Conservation (phyloP, 2,329 filamentous ascomycete genomes). For the Fusarium vanettenii region DNA sequence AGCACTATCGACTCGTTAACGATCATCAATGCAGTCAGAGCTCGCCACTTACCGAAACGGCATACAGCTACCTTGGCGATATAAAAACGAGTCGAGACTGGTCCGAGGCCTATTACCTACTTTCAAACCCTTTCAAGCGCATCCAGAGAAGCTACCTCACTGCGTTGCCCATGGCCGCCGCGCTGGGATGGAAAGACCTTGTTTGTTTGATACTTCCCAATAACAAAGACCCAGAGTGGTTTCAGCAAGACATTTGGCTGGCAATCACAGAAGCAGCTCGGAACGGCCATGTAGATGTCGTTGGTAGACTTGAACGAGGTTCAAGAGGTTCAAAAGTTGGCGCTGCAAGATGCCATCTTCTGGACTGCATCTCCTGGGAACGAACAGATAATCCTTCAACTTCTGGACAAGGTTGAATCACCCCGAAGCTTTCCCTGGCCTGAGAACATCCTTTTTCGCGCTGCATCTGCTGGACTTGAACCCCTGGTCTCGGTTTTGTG, state of each 20-base stretch:
- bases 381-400: background rate
- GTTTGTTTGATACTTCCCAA: background rate
- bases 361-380: background rate
- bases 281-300: background rate
- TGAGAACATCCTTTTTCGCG: background rate
- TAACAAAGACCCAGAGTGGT: background rate
- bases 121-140: slow-evolving; percentile 1
- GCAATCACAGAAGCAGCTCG: background rate
- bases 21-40: background rate
- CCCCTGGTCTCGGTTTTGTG: background rate
- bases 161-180: background rate
- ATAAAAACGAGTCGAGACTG: background rate
- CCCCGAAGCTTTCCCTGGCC: background rate
- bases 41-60: background rate
- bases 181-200: background rate
- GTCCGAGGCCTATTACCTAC: background rate
- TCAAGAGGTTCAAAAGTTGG: background rate
- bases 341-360: background rate
- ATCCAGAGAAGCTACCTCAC: background rate
- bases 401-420: background rate
- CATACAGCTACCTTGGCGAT: background rate
- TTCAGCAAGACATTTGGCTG: background rate
- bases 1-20: background rate
- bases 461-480: no score
- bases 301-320: background rate